Percentiles rank a stretch among this genome's conserved stretches.
These are phyloP conservation scores for Erodium texanum DNA, from an alignment of 441 rosid species.

Conservation along the genomic window DNA sequence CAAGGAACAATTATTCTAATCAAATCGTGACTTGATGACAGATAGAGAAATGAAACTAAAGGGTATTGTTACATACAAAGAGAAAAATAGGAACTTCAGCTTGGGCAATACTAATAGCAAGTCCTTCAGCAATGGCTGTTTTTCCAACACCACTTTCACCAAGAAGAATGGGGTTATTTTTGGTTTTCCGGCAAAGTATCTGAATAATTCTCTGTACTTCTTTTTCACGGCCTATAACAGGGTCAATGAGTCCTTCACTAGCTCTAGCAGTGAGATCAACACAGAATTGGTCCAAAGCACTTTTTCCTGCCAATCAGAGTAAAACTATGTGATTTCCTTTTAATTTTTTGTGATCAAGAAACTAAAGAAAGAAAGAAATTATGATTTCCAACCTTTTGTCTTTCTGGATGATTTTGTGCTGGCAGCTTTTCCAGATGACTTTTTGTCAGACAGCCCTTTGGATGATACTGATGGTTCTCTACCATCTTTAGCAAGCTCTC, in stretches of 20 bases:
- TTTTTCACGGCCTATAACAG: slow-evolving; percentile 58
- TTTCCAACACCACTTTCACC: slow-evolving; percentile 83
- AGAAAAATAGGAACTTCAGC: slow-evolving; percentile 59
- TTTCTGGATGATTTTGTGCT: slow-evolving; percentile 34
- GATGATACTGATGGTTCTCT: slow-evolving; percentile 53
- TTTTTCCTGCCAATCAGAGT: slow-evolving; percentile 44
- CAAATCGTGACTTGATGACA: slow-evolving; percentile 9
- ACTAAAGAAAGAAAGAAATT: slow-evolving; percentile 1
- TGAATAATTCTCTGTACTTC: slow-evolving; percentile 59
- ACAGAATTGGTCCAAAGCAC: slow-evolving; percentile 80
- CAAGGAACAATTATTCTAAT: slow-evolving; percentile 23
- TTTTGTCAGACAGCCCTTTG: slow-evolving; percentile 36
- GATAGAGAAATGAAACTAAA: not conserved
- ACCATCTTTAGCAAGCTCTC: slow-evolving; percentile 87
- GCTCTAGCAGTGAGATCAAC: slow-evolving; percentile 81
- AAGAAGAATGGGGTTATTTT: slow-evolving; percentile 71
- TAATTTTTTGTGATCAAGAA: slow-evolving; percentile 8
- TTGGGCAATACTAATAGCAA: slow-evolving; percentile 50
- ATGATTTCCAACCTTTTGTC: slow-evolving; percentile 39
- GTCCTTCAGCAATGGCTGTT: slow-evolving; percentile 77
- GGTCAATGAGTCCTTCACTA: slow-evolving; percentile 52
- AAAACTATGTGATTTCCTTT: slow-evolving; percentile 13
- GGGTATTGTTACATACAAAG: slow-evolving; percentile 36
- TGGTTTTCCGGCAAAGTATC: slow-evolving; percentile 66
- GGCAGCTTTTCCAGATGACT: slow-evolving; percentile 32